Evolutionary conservation across 306 rosid species (phyloP).

Genomic region (Mimosa bimucronata): DNA sequence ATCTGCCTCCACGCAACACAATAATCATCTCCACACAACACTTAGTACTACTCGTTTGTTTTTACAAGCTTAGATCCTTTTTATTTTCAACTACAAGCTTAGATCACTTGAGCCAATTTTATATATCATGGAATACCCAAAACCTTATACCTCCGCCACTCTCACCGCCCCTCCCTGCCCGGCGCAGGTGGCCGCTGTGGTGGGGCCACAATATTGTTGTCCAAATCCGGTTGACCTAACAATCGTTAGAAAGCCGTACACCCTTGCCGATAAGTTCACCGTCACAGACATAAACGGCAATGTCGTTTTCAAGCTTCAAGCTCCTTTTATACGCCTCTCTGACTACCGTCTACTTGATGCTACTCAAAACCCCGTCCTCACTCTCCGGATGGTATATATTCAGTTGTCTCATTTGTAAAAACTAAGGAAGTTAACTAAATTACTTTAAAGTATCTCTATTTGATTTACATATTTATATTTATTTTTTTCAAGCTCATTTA

Average conservation of each 20-base stretch:
- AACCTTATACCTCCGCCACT: conserved; percentile 9
- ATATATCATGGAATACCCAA: conserved; percentile 25
- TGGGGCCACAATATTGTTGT: conserved; percentile 51
- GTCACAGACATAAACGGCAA: conserved; percentile 56
- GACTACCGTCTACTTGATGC: conserved; percentile 53
- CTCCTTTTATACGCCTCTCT: conserved; percentile 34
- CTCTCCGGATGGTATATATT: conserved; percentile 56
- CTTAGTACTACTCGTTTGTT: no score
- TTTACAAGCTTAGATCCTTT: no score
- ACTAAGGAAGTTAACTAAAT: no score
- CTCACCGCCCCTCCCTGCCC: not conserved
- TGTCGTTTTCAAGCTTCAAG: conserved; percentile 51
- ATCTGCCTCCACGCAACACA: no score
- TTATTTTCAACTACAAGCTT: no score
- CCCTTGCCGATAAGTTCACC: conserved; percentile 44
- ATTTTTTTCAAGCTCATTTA: no score
- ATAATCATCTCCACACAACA: no score
- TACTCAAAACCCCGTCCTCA: conserved; percentile 46
- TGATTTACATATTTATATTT: no score
- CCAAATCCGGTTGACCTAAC: conserved; percentile 48
- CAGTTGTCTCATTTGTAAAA: no score
- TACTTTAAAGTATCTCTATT: no score
- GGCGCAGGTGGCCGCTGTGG: not conserved
- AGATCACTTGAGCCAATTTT: no score
- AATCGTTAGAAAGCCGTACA: conserved; percentile 44